Base-by-base conservation (phyloP, 208 protist genomes). In the Leishmania tarentolae region DNA sequence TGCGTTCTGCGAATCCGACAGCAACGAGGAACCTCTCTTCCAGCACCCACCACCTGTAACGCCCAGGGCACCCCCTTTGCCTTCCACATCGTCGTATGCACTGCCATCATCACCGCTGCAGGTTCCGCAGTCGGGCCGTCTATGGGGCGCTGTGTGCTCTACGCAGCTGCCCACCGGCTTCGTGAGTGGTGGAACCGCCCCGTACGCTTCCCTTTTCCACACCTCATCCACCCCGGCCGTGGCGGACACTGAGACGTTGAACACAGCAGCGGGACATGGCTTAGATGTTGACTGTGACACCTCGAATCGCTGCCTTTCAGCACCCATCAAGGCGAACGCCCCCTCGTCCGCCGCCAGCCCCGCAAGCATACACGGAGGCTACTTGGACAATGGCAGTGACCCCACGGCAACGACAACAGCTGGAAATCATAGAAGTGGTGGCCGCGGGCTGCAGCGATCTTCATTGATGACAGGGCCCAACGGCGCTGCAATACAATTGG, bases 21-120 rank as follows among this genome's bases (percentile, higher is more conserved):
- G 83, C 66, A 80, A 90, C 75, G 83, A 83, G 28, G 65, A 86
- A 57, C 73, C 69, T 63, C 66, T 87, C 46, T 78, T 85, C 40
- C 82, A 81, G 37, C 70, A 75, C 7, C 77, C 78, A 0, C 56
- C 71, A 15, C 63, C 76, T 35, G 56, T 68, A 53, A 53, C 76
- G 28, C 24, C 70, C 35, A 59, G 11, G 9, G 68, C 42, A 44
- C 68, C 69, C 69, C 24, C 24, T 73, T 13, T 71, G 65, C 65
- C 65, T 31, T 42, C 19, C 40, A 44, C 40, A 24, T 19, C 56
- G 28, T 61, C 56, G 28, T 13, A 28, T 28, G 21, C 72, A 7
- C 59, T 53, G 69, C 50, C 53, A 13, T 35, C 37, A 21, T 40
- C 53, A 37, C 19, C 57, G 21, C 24, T 15, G 44, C 24, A 31